Evolutionary conservation across 805 yeast species (phyloP).

Genomic region (Hagleromyces aurorensis): DNA sequence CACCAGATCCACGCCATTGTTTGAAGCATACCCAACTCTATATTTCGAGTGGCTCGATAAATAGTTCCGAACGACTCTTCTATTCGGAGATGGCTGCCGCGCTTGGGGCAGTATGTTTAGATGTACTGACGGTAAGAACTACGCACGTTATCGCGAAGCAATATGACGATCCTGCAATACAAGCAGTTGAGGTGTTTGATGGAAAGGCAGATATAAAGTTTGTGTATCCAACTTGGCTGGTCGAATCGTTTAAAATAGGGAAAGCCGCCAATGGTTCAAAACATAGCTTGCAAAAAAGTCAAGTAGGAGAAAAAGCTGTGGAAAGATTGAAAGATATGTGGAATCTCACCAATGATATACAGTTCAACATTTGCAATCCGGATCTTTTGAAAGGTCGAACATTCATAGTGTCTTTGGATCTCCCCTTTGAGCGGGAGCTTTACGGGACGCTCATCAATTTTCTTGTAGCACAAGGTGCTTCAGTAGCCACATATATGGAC

Average conservation of each 20-base stretch:
- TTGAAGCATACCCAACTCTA: conserved; percentile 57
- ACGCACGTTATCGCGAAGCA: conserved; percentile 68
- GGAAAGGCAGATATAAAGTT: conserved; percentile 39
- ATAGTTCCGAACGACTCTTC: conserved; percentile 59
- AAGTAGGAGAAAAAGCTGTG: conserved; percentile 6
- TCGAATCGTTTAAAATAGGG: conserved; percentile 52
- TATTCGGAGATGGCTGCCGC: conserved; percentile 51
- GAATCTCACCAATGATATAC: conserved; percentile 7
- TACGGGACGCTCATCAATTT: conserved; percentile 35
- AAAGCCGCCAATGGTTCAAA: conserved; percentile 43
- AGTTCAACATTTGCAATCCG: conserved; percentile 5
- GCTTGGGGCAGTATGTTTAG: conserved; percentile 69
- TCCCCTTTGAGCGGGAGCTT: conserved; percentile 42
- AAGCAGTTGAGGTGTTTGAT: conserved; percentile 40
- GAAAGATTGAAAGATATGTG: conserved; percentile 11
- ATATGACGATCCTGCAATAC: conserved; percentile 49
- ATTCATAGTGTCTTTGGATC: conserved; percentile 49
- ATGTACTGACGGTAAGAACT: conserved; percentile 54
- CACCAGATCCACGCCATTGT: conserved; percentile 64
- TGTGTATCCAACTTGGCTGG: conserved; percentile 76
- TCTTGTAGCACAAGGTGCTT: conserved; percentile 50
- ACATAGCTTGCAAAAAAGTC: conserved; percentile 39
- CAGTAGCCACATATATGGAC: conserved; percentile 26
- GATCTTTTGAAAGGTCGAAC: conserved; percentile 37
- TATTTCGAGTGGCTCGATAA: conserved; percentile 33